Evolutionary conservation across 2,329 filamentous ascomycete genomes (phyloP).

Genomic region (Colletotrichum falcatum): DNA sequence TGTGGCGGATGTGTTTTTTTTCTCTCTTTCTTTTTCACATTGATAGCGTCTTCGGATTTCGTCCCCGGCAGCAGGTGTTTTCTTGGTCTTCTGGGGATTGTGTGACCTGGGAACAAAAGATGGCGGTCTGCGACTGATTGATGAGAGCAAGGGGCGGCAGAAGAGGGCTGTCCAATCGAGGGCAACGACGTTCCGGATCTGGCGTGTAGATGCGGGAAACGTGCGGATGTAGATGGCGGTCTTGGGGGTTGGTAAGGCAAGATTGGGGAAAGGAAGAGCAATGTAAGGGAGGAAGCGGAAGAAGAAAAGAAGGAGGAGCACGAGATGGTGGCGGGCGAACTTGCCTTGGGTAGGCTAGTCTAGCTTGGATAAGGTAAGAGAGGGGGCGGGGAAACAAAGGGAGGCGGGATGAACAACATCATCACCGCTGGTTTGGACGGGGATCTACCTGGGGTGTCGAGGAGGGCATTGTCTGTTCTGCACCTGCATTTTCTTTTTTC

Average conservation of each 20-base stretch:
- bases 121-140: constrained; percentile 19
- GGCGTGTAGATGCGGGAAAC: constrained; percentile 13
- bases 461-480: not conserved
- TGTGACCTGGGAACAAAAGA: not conserved
- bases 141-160: not conserved
- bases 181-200: constrained; percentile 1
- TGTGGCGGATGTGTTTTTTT: not conserved
- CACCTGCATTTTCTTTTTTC: no score
- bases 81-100: not conserved
- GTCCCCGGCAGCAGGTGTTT: not conserved
- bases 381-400: not conserved
- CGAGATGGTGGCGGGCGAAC: not conserved
- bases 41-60: not conserved
- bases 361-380: not conserved
- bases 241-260: not conserved
- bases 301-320: constrained; percentile 1
- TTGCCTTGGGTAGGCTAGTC: not conserved
- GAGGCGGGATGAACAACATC: not conserved
- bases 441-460: not conserved
- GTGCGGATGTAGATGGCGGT: not conserved
- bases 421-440: constrained; percentile 12
- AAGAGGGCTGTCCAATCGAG: not conserved
- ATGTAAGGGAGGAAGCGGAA: constrained; percentile 7
- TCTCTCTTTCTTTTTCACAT: constrained; percentile 1
- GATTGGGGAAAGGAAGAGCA: not conserved